Evolutionary conservation across 192 early-diverging fungal species (phyloP), one percentile per base, ranked within the genome.

Genomic region (Thamnidium elegans): DNA sequence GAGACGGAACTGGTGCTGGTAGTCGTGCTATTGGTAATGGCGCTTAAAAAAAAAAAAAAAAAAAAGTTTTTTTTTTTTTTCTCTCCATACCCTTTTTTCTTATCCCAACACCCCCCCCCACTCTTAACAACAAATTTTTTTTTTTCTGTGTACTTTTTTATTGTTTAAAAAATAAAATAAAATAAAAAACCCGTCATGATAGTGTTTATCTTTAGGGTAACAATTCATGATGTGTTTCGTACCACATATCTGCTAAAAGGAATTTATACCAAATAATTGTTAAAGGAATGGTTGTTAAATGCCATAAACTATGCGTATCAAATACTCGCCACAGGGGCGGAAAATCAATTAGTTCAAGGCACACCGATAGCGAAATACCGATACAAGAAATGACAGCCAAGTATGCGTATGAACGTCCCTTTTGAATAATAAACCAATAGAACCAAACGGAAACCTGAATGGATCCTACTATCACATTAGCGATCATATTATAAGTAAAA

Each of bases 281-380:
- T 39, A 98, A 70, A 11, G 90, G 90, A 19, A 93, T 87, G 4
- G 97, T 99, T 0, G 90, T 86, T 3, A 85, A 84, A 80, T 99
- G 97, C 97, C 97, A 99, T 14, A 98, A 68, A 30, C 90, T 79
- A 66, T 99, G 97, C 0, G 97, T 95, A 76, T 99, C 97, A 23
- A 98, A 65, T 10, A 86, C 70, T 32, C 91, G 88, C 65, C 76
- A 76, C 6, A 89, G 48, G 5, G 97, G 96, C 14, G 96, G 83
- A 65, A 99, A 99, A 77, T 99, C 97, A 64, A 96, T 85, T 42
- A 94, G 58, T 76, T 99, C 97, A 9, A 96, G 76, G 23, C 84
- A 72, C 84, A 93, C 92, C 15, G 93, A 92, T 46, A 75, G 15
- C 13, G 84, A 80, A 3, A 90, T 75, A 1, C 91, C 67, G 7